Conservation (phyloP, 2,329 filamentous ascomycete species). For the Leptographium radiaticola region DNA sequence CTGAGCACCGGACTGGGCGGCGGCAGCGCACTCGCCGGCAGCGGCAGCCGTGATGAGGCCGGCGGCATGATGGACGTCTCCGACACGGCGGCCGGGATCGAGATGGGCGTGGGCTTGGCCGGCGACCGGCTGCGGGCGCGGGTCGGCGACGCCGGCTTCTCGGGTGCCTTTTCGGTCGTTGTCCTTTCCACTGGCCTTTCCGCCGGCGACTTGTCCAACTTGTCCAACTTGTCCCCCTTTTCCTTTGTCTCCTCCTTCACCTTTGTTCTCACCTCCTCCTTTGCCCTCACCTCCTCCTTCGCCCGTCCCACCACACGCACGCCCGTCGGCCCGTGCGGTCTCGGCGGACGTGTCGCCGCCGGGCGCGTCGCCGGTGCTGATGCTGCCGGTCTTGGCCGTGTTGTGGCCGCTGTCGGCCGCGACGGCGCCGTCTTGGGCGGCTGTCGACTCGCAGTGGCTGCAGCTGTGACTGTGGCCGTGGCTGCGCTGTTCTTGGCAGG, state of each 20-base stretch:
- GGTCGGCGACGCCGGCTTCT: too few relatives aligned
- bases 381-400: background rate
- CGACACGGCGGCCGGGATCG: background rate
- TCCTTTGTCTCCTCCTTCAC: background rate
- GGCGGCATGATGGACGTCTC: background rate
- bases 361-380: background rate
- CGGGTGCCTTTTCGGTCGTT: too few relatives aligned
- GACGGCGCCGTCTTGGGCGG: background rate
- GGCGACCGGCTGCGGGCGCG: slow-evolving; percentile 10
- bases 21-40: slow-evolving; percentile 18
- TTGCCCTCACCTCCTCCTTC: background rate
- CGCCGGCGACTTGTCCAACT: background rate
- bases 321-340: background rate
- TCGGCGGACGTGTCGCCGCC: background rate
- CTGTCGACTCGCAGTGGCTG: too few relatives aligned
- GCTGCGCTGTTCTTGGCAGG: background rate
- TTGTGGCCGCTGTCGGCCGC: too few relatives aligned
- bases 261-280: background rate
- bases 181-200: background rate
- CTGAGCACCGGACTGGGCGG: slow-evolving; percentile 44
- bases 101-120: background rate
- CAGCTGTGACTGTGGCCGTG: background rate
- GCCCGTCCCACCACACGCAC: too few relatives aligned
- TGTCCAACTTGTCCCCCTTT: background rate
- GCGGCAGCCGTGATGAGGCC: slow-evolving; percentile 9